Base-by-base conservation (phyloP, 176 grass and related monocot genomes). In the Otatea glauca region DNA sequence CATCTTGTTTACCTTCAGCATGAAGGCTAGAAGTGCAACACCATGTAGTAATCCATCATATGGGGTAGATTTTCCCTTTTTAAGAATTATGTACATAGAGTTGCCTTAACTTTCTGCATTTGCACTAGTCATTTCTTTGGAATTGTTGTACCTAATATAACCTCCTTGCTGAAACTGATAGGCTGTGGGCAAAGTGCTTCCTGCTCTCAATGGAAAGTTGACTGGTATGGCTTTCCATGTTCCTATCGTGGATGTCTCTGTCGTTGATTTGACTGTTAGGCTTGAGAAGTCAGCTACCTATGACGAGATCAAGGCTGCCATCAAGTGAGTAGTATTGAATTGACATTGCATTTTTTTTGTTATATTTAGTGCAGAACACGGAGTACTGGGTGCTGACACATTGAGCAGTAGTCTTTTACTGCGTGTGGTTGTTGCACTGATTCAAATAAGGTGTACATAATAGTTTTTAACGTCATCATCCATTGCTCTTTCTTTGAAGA, bases 211-310 rank as follows among this genome's bases (percentile, higher is more conserved):
- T 13, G 93, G 93, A 44, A 95, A 95, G 80, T 76, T 95, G 82
- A 95, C 93, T 20, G 90, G 90, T 10, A 95, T 95, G 93, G 50
- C 90, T 53, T 95, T 95, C 88, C 92, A 88, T 86, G 90, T 94
- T n/a, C 92, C 92, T 1, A 94, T 88, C 0, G 88, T 92, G 0
- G 85, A 94, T 86, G 92, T 92, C 60, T 94, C 92, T 27, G 92
- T 95, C 2, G 90, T 95, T 65, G 90, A 92, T 51, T 64, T 95
- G 45, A 95, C 93, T 0, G 90, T 94, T 42, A 90, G 92, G 88
- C 90, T 94, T 50, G 85, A 88, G 73, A 94, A 94, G 78, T 7
- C 90, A 1, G 92, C 92, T 4, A 86, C 81, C 85, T 94, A 94
- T 66, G 92, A 94, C 8, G 80, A 94, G 82, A 95, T 92, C 73